Evolutionary conservation across 768 basidiomycete species (phyloP), one percentile per base, ranked within the genome.

Genomic region (Mycena leptocephala): DNA sequence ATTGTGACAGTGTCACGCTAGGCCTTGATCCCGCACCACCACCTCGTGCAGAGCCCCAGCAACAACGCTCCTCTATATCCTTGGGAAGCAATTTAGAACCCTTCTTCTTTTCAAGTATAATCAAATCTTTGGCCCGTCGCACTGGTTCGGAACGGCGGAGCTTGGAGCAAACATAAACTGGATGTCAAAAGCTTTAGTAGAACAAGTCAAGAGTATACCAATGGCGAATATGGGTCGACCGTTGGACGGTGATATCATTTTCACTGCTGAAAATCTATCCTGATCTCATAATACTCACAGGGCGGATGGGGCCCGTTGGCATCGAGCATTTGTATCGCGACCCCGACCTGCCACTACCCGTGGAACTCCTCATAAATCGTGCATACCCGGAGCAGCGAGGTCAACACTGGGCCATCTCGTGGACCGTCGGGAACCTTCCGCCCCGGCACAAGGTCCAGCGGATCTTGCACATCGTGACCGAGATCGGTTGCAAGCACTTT

Each of bases 381-480:
- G 5, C 26, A 2, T 32, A 64, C 11, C 43, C 62, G 14, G 43
- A 64, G 2, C 62, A 30, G 26, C 72, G 70, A 6, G 71, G 77
- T 43, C 78, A 76, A n/a, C 81, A 79, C 53, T 83, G 82, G 82
- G 71, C 73, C 5, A 53, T 83, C 16, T 76, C 79, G 2, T 82
- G 82, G 82, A 39, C 67, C 48, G 76, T 83, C 24, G 78, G 79
- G 16, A 46, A 33, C 53, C 67, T 69, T 3, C 48, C 76, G 14
- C 62, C 77, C 28, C 76, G 74, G 6, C 51, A 75, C 48, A 58
- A 55, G 24, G 76, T 82, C 46, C 77, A 79, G 41, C 79, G 81
- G 39, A 14, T 64, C 8, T 18, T 83, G 35, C 76, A 77, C 48
- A 74, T 83, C 33, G 72, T 80, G 2, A 77, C 65, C 14, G 80